A percentile compares a stretch with the other conserved stretches of the same genome.
These are phyloP conservation scores for Xylariales sp. DNA, from an alignment of 2,329 filamentous ascomycete genomes.

Conservation along the genomic window DNA sequence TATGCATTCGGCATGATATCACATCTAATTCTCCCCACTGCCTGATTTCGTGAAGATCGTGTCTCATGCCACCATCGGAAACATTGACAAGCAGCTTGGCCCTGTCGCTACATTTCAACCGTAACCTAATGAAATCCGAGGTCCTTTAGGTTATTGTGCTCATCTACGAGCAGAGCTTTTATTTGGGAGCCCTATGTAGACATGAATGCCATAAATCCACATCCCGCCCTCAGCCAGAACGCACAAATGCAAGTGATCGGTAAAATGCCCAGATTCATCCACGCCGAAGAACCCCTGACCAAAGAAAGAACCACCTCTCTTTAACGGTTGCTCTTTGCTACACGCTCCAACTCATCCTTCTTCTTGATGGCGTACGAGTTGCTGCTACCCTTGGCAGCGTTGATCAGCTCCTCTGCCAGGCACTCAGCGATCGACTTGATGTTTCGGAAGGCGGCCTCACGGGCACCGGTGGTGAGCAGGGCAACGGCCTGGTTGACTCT, in stretches of 20 bases:
- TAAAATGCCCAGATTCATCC: conserved; percentile 33
- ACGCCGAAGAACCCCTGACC: conserved; percentile 34
- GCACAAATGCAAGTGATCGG: conserved; percentile 36
- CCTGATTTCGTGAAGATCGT: no score
- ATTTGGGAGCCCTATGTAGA: conserved; percentile 36
- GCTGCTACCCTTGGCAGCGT: conserved; percentile 99
- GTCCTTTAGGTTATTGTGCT: no score
- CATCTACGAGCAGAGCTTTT: conserved; percentile 31
- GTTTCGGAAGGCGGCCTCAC: conserved; percentile 99
- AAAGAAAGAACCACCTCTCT: conserved; percentile 35
- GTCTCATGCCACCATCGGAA: no score
- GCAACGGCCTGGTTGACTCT: conserved; percentile 99
- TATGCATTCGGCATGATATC: no score
- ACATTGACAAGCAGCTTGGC: no score
- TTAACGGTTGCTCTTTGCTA: conserved; percentile 99
- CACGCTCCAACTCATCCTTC: conserved; percentile 99
- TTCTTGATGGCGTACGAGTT: conserved; percentile 99
- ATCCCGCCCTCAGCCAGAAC: conserved; percentile 38
- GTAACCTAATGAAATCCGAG: no score
- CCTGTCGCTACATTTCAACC: not conserved
- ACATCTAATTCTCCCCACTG: no score
- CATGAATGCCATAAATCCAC: conserved; percentile 38
- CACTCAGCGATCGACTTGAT: conserved; percentile 99
- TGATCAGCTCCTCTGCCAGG: conserved; percentile 99
- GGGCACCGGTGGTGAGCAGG: conserved; percentile 97